Evolutionary conservation across 345 rosid genomes (phyloP).

Genomic region (Melaleuca alternifolia): DNA sequence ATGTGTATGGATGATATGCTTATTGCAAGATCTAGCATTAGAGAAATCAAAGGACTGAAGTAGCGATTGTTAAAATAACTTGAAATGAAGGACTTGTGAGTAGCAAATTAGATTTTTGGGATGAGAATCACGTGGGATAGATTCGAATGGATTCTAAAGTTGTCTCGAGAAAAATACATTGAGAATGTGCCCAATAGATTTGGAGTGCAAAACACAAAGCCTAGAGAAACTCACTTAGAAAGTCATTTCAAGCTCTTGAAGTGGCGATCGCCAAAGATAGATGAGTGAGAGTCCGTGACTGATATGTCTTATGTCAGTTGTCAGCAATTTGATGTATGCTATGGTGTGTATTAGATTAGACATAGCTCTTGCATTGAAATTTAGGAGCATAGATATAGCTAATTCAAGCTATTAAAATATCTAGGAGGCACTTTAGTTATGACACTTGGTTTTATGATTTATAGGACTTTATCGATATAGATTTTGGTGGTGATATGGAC

Average conservation of each 20-base stretch:
- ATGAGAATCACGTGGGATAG: background rate
- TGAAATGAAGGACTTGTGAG: background rate
- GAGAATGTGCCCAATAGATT: background rate
- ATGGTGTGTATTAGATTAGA: background rate
- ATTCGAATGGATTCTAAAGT: background rate
- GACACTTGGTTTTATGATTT: too few relatives aligned
- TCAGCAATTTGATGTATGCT: background rate
- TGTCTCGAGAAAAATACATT: background rate
- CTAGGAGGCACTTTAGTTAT: too few relatives aligned
- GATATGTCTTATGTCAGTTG: rapidly evolving
- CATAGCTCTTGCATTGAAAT: background rate
- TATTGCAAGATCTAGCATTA: background rate
- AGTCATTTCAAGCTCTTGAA: background rate
- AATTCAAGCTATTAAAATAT: too few relatives aligned
- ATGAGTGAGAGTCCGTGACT: background rate
- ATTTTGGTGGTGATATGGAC: too few relatives aligned
- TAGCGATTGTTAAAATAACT: background rate
- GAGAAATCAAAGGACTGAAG: background rate
- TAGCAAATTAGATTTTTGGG: background rate
- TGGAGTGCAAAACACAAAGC: background rate
- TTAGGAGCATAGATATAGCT: background rate
- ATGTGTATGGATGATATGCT: background rate
- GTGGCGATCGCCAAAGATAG: background rate
- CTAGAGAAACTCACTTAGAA: background rate
- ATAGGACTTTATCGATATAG: too few relatives aligned